Evolutionary conservation across 1,284 basidiomycete genomes (phyloP).

Genomic region (Neonothopanus nambi): DNA sequence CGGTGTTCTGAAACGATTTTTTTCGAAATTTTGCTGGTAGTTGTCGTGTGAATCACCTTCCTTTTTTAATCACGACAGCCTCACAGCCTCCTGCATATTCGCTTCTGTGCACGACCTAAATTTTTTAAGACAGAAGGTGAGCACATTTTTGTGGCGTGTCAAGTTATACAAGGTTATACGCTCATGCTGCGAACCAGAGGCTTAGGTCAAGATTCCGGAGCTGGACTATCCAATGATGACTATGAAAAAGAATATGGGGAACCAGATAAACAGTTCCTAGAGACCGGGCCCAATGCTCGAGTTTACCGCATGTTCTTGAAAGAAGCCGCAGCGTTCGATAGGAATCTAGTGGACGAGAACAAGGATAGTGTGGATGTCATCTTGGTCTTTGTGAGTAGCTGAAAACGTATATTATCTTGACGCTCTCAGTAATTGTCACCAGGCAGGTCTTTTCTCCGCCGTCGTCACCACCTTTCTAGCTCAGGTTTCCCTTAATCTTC

Average conservation of each 20-base stretch:
- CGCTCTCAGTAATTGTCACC: not conserved
- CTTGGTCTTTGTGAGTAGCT: conserved; percentile 7
- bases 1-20: no score
- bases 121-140: no score
- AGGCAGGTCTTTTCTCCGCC: conserved; percentile 19
- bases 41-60: no score
- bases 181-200: no score
- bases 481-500: conserved; percentile 17
- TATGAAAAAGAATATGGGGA: not conserved
- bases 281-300: conserved; percentile 2
- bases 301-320: conserved; percentile 7
- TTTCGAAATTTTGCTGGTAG: no score
- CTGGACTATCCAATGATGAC: not conserved
- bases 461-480: conserved; percentile 20
- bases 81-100: no score
- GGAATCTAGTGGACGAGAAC: conserved; percentile 7
- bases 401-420: not conserved
- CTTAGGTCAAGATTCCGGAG: no score
- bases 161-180: no score
- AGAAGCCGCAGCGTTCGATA: conserved; percentile 9
- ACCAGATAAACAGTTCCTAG: not conserved
- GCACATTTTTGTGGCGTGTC: no score
- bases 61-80: no score
- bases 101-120: no score
- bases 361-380: conserved; percentile 10